Evolutionary conservation across 2,329 filamentous ascomycete species (phyloP).

Genomic region (Aureobasidium sp.): DNA sequence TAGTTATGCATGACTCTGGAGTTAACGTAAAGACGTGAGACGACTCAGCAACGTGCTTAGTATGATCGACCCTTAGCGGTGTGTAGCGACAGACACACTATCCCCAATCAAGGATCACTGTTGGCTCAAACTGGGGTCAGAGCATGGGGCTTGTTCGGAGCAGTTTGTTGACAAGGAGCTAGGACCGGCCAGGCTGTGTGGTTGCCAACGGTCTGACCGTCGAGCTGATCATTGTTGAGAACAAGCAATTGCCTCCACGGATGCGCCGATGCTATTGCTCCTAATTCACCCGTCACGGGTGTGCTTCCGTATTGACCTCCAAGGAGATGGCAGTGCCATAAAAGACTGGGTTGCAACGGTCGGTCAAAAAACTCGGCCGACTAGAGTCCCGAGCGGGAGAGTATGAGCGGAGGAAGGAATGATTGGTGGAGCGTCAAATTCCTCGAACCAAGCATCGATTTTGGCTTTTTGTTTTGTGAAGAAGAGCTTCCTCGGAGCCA

Average conservation of each 20-base stretch:
- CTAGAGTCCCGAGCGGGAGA: neutral
- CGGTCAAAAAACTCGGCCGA: neutral
- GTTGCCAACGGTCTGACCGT: neutral
- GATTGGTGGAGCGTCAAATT: neutral
- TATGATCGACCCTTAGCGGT: neutral
- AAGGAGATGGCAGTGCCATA: neutral
- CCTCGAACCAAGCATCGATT: neutral
- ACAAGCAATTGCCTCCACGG: neutral
- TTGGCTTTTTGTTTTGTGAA: neutral
- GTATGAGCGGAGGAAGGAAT: neutral
- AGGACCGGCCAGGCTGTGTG: neutral
- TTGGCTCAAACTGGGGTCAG: neutral
- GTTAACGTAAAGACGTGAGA: neutral
- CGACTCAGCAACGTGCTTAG: neutral
- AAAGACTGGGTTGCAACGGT: neutral
- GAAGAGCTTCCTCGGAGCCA: neutral
- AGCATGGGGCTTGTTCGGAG: constrained; percentile 7
- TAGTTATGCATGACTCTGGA: neutral
- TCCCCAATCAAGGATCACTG: neutral
- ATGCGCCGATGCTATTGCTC: neutral
- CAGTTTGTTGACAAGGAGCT: neutral
- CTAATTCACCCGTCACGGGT: neutral
- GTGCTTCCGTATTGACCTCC: neutral
- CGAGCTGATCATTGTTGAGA: neutral
- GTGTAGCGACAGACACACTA: neutral